Conservation (phyloP, 257 asterid genomes). For the Nicotiana otophora region DNA sequence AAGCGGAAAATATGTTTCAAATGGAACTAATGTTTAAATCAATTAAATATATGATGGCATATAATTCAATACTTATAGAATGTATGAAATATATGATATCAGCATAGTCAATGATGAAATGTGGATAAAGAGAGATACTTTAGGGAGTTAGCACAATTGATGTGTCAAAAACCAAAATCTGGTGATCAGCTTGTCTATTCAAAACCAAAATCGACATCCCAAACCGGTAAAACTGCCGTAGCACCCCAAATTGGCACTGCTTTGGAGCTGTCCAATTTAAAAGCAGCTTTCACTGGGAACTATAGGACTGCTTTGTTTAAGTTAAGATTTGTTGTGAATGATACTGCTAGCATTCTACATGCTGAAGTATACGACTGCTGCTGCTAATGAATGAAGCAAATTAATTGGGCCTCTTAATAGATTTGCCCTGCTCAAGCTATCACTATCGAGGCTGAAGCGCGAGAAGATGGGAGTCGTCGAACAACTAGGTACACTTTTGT, state of each 20-base stretch:
- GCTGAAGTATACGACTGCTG: neutral
- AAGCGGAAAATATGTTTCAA: neutral
- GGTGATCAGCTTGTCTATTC: neutral
- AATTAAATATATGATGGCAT: neutral
- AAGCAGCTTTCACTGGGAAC: neutral
- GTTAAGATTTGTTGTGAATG: neutral
- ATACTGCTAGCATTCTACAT: neutral
- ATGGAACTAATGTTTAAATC: neutral
- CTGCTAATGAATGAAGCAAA: neutral
- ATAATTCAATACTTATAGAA: neutral
- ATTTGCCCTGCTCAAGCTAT: constrained; percentile 96
- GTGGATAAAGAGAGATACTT: neutral
- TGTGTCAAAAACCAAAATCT: neutral
- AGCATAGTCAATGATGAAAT: neutral
- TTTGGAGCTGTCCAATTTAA: neutral
- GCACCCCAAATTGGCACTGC: neutral
- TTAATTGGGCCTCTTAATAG: constrained; percentile 20
- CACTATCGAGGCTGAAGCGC: constrained; percentile 93
- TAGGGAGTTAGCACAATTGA: neutral
- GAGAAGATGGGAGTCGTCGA: constrained; percentile 97
- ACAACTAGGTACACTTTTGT: constrained; percentile 58
- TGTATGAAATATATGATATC: neutral
- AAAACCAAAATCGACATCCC: neutral
- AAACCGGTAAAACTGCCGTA: neutral
- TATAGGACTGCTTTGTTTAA: neutral